Conservation (phyloP, 1,139 yeast genomes). For the Yamadazyma diddensiae region DNA sequence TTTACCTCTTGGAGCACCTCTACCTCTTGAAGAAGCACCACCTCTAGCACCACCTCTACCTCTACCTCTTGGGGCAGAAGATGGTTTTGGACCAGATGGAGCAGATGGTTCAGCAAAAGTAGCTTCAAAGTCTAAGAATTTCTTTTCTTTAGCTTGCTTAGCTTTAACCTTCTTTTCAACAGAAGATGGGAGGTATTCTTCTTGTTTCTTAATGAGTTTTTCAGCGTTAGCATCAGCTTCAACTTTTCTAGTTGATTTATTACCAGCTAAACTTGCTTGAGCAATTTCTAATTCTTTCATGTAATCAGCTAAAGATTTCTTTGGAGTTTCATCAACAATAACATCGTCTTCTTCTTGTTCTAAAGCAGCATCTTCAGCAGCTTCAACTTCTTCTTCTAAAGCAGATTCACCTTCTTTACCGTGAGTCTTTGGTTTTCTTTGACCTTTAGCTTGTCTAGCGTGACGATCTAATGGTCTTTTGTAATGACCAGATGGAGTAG, state of each 20-base stretch:
- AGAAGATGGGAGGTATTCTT: slow-evolving; percentile 54
- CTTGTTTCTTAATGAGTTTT: slow-evolving; percentile 55
- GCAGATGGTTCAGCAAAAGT: slow-evolving; percentile 52
- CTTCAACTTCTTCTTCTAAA: slow-evolving; percentile 61
- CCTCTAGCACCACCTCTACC: slow-evolving; percentile 19
- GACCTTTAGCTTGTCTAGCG: slow-evolving; percentile 74
- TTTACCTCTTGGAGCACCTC: slow-evolving; percentile 28
- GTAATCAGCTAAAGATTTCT: slow-evolving; percentile 71
- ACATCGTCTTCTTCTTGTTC: slow-evolving; percentile 38
- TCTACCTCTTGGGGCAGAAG: slow-evolving; percentile 16
- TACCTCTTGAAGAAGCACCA: slow-evolving; percentile 27
- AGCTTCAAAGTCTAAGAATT: slow-evolving; percentile 64
- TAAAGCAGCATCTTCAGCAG: slow-evolving; percentile 56
- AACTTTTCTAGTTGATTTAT: slow-evolving; percentile 49
- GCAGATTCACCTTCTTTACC: slow-evolving; percentile 60
- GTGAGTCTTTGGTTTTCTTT: slow-evolving; percentile 76
- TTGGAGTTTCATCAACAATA: slow-evolving; percentile 40
- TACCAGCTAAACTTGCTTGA: slow-evolving; percentile 44
- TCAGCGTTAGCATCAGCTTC: slow-evolving; percentile 63
- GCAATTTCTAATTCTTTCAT: slow-evolving; percentile 57
- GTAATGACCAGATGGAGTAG: slow-evolving; percentile 52
- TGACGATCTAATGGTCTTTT: slow-evolving; percentile 78
- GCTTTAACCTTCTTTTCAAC: slow-evolving; percentile 57
- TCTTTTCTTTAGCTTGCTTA: slow-evolving; percentile 69
- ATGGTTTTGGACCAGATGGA: no score